A percentile compares a stretch with the other conserved stretches of the same genome.
These are phyloP conservation scores for Aurinia saxatilis DNA, from an alignment of 345 rosid genomes.

Conservation along the genomic window DNA sequence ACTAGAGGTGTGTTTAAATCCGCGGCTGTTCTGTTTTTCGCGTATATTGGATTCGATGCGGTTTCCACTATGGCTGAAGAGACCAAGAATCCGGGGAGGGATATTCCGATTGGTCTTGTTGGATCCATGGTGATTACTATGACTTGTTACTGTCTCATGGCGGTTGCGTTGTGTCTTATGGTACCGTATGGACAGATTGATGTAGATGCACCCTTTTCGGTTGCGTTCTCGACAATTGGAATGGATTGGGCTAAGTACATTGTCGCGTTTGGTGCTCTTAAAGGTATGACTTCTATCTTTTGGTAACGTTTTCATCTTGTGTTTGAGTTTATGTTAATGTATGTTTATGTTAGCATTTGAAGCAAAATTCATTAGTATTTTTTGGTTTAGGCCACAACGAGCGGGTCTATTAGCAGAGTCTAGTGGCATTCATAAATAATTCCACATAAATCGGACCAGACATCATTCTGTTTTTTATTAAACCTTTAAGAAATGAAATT, in stretches of 20 bases:
- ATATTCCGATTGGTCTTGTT: slow-evolving; percentile 77
- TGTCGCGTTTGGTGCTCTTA: slow-evolving; percentile 66
- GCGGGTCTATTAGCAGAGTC: too few relatives aligned
- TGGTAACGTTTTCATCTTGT: neutral
- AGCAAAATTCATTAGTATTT: too few relatives aligned
- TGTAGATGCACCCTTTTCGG: slow-evolving; percentile 59
- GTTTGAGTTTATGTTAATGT: neutral
- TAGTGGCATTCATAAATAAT: too few relatives aligned
- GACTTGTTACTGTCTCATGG: slow-evolving; percentile 48
- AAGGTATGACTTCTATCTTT: slow-evolving; percentile 54
- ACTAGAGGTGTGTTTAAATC: slow-evolving; percentile 54
- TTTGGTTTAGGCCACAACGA: too few relatives aligned
- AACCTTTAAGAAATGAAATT: too few relatives aligned
- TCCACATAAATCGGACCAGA: too few relatives aligned
- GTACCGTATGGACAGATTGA: slow-evolving; percentile 41
- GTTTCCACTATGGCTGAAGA: slow-evolving; percentile 93
- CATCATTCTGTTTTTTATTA: too few relatives aligned
- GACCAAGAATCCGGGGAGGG: slow-evolving; percentile 64
- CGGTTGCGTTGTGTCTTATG: slow-evolving; percentile 56
- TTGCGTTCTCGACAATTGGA: slow-evolving; percentile 60
- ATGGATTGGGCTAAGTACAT: slow-evolving; percentile 82
- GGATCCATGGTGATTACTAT: slow-evolving; percentile 66
- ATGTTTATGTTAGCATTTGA: too few relatives aligned
- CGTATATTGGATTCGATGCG: slow-evolving; percentile 80
- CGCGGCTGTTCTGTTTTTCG: slow-evolving; percentile 71